phyloP scores from a whole-genome alignment of 2,329 filamentous ascomycete species.

The Berkeleyomyces basicola region DNA sequence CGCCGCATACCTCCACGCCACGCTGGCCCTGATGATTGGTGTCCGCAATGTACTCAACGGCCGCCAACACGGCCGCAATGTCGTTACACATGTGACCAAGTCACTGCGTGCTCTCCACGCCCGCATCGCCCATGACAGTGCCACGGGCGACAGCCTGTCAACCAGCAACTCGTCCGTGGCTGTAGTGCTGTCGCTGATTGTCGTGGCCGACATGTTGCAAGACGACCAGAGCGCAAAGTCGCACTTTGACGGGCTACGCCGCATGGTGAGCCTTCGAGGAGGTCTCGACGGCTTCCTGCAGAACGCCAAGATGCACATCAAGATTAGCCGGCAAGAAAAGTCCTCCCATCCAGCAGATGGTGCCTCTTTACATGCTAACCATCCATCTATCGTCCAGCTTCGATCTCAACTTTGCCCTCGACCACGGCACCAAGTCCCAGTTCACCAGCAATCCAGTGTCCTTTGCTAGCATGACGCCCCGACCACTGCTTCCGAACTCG shows the following conservation, averaged over 20 bases:
- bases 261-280: constrained; percentile 12
- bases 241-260: constrained; percentile 11
- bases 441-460: constrained; percentile 8
- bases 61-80: constrained; percentile 6
- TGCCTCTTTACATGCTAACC: not conserved
- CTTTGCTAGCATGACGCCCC: constrained; percentile 8
- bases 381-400: not conserved
- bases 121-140: constrained; percentile 1
- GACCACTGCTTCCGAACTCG: constrained; percentile 2
- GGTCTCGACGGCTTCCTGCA: constrained; percentile 10
- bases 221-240: constrained; percentile 10
- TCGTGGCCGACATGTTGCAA: constrained; percentile 12
- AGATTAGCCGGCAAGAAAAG: constrained; percentile 7
- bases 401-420: constrained; percentile 9
- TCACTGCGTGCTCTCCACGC: constrained; percentile 11
- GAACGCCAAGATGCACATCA: constrained; percentile 13
- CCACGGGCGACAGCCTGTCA: not conserved
- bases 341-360: not conserved
- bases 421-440: constrained; percentile 8
- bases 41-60: constrained; percentile 12
- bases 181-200: constrained; percentile 11
- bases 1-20: constrained; percentile 9
- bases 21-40: constrained; percentile 12
- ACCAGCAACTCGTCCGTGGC: constrained; percentile 9
- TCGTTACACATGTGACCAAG: constrained; percentile 8